These are phyloP conservation scores for Trichoderma brevicompactum DNA, from an alignment of 2,329 filamentous ascomycete species.

Conservation along the genomic window DNA sequence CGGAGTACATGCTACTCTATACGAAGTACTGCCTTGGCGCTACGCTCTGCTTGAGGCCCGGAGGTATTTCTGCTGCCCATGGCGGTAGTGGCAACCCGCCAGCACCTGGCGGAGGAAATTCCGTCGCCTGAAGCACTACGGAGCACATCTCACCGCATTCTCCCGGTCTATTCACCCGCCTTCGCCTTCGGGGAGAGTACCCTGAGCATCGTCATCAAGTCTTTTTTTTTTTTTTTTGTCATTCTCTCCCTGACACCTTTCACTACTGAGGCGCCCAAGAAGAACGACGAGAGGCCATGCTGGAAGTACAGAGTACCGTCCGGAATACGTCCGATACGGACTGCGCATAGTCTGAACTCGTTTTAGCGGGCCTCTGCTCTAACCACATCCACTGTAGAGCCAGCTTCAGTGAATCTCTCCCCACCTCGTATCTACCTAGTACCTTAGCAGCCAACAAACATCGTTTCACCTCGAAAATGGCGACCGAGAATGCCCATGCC, in stretches of 20 bases:
- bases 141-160: neutral
- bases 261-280: no score
- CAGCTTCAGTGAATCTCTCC: neutral
- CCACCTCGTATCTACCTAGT: slow-evolving; percentile 13
- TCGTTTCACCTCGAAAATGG: no score
- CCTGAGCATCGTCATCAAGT: no score
- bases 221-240: no score
- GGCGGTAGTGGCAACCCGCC: neutral
- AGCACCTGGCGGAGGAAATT: no score
- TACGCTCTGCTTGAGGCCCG: neutral
- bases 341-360: neutral
- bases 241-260: no score
- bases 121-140: no score
- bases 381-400: neutral
- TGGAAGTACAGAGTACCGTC: neutral
- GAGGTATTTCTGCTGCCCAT: neutral
- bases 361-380: slow-evolving; percentile 3
- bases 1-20: no score
- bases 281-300: no score
- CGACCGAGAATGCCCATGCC: no score
- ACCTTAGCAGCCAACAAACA: no score
- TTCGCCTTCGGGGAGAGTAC: neutral
- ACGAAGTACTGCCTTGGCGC: neutral
- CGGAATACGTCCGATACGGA: neutral
- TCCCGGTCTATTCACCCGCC: slow-evolving; percentile 8